These are phyloP conservation scores for Amanita subjunquillea DNA, from an alignment of 768 basidiomycete species.

Conservation along the genomic window DNA sequence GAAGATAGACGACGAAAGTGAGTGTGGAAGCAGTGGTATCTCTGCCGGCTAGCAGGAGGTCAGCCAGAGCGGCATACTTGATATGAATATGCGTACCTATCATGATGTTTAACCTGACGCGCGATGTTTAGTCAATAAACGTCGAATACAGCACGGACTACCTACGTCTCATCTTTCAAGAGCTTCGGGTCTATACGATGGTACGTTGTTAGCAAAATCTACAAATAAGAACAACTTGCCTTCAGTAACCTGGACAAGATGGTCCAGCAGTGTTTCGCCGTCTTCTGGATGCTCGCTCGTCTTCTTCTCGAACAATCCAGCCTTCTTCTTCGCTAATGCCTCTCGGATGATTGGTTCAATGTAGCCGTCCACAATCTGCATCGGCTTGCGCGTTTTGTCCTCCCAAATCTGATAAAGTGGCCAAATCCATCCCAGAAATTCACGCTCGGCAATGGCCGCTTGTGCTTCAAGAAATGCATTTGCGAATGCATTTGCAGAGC, in stretches of 20 bases:
- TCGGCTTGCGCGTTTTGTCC: conserved; percentile 36
- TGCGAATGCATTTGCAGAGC: conserved; percentile 32
- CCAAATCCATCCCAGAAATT: conserved; percentile 40
- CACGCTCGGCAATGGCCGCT: conserved; percentile 28
- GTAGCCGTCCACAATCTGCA: conserved; percentile 42
- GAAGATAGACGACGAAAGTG: conserved; percentile 31
- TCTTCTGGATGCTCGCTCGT: conserved; percentile 26
- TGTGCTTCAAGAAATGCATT: conserved; percentile 41
- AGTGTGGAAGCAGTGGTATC: conserved; percentile 37
- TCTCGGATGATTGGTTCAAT: conserved; percentile 43
- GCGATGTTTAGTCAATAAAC: background rate
- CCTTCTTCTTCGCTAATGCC: conserved; percentile 32
- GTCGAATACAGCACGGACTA: background rate
- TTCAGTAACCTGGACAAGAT: conserved; percentile 40
- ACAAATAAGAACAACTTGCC: conserved; percentile 17
- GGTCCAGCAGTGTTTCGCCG: conserved; percentile 42
- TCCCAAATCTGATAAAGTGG: conserved; percentile 38
- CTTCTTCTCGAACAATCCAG: conserved; percentile 8
- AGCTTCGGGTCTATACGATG: conserved; percentile 26
- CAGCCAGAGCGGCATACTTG: background rate
- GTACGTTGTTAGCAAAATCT: background rate
- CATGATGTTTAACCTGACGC: conserved; percentile 31
- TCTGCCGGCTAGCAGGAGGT: conserved; percentile 23
- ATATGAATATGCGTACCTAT: conserved; percentile 18
- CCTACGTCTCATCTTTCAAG: conserved; percentile 37